Percentiles rank a stretch among this genome's conserved stretches.
These are phyloP conservation scores for Oemleria cerasiformis DNA, from an alignment of 306 rosid genomes.

Conservation along the genomic window DNA sequence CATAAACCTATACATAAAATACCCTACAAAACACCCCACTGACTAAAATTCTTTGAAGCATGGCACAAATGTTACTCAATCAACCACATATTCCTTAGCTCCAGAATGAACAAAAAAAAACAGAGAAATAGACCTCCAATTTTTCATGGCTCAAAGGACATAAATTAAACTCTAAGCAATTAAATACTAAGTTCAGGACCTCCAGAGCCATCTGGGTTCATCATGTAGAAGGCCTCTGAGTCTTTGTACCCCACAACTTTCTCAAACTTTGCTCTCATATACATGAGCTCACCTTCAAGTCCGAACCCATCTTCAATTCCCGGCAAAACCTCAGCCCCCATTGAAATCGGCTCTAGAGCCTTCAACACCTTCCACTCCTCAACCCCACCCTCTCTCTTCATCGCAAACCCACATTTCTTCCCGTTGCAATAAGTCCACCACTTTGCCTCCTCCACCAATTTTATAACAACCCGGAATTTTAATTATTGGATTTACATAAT, in stretches of 20 bases:
- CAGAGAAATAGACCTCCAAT: background rate
- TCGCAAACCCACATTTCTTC: slow-evolving; percentile 67
- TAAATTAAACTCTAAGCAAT: slow-evolving; percentile 57
- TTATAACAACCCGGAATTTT: no score
- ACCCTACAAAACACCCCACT: background rate
- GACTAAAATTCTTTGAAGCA: background rate
- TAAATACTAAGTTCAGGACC: slow-evolving; percentile 89
- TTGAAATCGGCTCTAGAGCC: slow-evolving; percentile 72
- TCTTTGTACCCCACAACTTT: slow-evolving; percentile 83
- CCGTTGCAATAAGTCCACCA: slow-evolving; percentile 89
- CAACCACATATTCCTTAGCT: background rate
- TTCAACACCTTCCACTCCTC: slow-evolving; percentile 79
- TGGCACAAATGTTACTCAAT: background rate
- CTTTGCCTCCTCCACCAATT: slow-evolving; percentile 45
- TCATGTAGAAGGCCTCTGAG: slow-evolving; percentile 87
- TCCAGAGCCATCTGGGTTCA: slow-evolving; percentile 62
- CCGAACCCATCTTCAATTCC: slow-evolving; percentile 28
- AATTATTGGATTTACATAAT: no score
- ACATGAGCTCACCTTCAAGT: slow-evolving; percentile 72
- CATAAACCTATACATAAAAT: background rate
- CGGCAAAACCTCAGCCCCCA: slow-evolving; percentile 85
- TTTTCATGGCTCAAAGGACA: background rate
- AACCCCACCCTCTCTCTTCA: slow-evolving; percentile 44
- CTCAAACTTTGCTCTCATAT: slow-evolving; percentile 85
- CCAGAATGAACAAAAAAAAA: slow-evolving; percentile 2